These are phyloP conservation scores for Nicotiana undulata DNA, from an alignment of 257 asterid genomes.

Conservation along the genomic window DNA sequence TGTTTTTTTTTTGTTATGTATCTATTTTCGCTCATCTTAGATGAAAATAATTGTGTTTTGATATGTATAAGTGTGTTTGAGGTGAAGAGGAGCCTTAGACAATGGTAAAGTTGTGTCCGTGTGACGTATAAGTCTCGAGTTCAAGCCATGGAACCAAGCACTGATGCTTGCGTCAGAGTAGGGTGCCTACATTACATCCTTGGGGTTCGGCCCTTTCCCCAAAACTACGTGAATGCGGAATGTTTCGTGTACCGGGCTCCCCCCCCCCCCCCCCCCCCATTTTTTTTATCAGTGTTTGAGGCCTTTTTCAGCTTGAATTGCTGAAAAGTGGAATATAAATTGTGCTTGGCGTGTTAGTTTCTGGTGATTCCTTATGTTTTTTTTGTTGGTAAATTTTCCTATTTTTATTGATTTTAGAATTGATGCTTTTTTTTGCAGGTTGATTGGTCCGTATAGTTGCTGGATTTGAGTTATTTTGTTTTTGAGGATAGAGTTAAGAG, in stretches of 20 bases:
- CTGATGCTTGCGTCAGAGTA: no score
- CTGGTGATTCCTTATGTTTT: background rate
- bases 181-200: no score
- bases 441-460: conserved; percentile 26
- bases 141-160: no score
- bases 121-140: no score
- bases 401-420: background rate
- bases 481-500: conserved; percentile 10
- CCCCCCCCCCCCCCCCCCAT: no score
- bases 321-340: background rate
- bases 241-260: no score
- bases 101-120: no score
- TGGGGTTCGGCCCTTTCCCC: no score
- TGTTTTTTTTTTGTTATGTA: background rate
- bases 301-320: background rate
- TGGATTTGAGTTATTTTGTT: conserved; percentile 19
- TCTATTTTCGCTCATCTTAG: background rate
- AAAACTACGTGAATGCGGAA: no score
- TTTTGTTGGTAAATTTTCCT: background rate
- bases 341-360: background rate
- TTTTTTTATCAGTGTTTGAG: background rate
- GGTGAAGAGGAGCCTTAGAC: no score
- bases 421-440: conserved; percentile 39
- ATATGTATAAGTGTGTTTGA: no score
- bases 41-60: background rate